phyloP scores from a whole-genome alignment of 257 asterid genomes.

The Ilex aquifolium region DNA sequence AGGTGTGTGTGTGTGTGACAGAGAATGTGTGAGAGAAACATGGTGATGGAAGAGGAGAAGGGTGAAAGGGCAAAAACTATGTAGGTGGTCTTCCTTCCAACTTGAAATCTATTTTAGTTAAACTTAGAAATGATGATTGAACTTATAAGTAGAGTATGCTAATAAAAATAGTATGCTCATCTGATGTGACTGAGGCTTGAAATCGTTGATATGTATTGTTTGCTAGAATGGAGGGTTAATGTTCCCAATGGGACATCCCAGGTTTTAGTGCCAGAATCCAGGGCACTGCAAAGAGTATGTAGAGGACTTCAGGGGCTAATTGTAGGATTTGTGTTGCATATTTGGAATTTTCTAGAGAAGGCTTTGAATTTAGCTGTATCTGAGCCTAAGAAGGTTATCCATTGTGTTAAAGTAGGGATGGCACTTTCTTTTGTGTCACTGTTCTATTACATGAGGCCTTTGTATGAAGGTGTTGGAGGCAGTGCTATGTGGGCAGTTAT shows the following conservation, averaged over 20 bases:
- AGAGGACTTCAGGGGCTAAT: conserved; percentile 16
- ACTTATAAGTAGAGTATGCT: too few relatives aligned
- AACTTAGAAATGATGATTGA: too few relatives aligned
- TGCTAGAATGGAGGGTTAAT: conserved; percentile 65
- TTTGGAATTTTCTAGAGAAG: conserved; percentile 16
- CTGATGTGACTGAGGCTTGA: too few relatives aligned
- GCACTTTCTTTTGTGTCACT: conserved; percentile 68
- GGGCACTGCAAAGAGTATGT: conserved; percentile 8
- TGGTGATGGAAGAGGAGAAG: too few relatives aligned
- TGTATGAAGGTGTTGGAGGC: conserved; percentile 75
- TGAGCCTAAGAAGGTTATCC: conserved; percentile 39
- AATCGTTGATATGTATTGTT: too few relatives aligned
- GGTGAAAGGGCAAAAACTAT: too few relatives aligned
- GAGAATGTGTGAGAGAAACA: too few relatives aligned
- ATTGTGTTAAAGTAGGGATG: conserved; percentile 67
- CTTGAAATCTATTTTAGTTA: too few relatives aligned
- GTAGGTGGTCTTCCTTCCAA: too few relatives aligned
- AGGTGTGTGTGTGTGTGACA: too few relatives aligned
- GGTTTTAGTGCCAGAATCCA: conserved; percentile 28
- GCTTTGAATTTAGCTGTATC: too few relatives aligned
- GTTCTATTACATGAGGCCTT: conserved; percentile 77
- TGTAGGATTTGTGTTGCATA: conserved; percentile 12
- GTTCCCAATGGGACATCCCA: conserved; percentile 42
- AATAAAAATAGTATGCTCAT: too few relatives aligned
- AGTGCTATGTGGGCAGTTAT: conserved; percentile 89